Evolutionary conservation across 2,329 filamentous ascomycete genomes (phyloP), one percentile per base, ranked within the genome.

Genomic region (Pyrenochaeta sp.): DNA sequence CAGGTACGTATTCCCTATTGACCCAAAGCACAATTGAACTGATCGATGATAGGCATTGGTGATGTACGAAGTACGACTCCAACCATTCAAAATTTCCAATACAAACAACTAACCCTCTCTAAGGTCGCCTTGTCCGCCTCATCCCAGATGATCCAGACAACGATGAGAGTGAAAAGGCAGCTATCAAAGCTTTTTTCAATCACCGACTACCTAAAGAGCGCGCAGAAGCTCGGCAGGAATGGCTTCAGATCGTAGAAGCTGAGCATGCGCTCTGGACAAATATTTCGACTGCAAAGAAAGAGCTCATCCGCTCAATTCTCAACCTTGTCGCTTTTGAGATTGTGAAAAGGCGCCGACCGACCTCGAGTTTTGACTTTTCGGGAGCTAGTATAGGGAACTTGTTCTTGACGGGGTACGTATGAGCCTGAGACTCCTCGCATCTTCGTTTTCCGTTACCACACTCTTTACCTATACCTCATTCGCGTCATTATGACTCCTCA

Each of bases 161-260:
- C 54, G 73, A 81, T 32, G 77, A 80, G 32, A 77, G 76, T 9
- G 83, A 84, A 19, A 88, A 88, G 34, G 84, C 84, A 1, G 91
- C 93, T 4, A 90, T 97, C 69, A 93, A 91, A 74, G 80, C 84
- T 0, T 85, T 98, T 52, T 96, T 98, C 83, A 97, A 97, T 72
- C 88, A 97, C 72, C 88, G 94, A 9, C 84, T 98, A 0, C 86
- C 91, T 2, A 80, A 85, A 2, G 83, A 87, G 27, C 82, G 87
- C 3, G 72, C 77, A 5, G 76, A 81, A 25, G 93, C 94, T 0
- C 85, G 90, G 24, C 77, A 82, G 4, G 93, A 97, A 80, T 98
- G 94, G 93, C 86, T 93, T 28, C 88, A 91, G 49, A 92, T 98
- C 32, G 88, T 98, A 32, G 93, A 97, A 76, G 91, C 91, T 2